Evolutionary conservation across 1,284 basidiomycete species (phyloP).

Genomic region (Inonotus hispidus): DNA sequence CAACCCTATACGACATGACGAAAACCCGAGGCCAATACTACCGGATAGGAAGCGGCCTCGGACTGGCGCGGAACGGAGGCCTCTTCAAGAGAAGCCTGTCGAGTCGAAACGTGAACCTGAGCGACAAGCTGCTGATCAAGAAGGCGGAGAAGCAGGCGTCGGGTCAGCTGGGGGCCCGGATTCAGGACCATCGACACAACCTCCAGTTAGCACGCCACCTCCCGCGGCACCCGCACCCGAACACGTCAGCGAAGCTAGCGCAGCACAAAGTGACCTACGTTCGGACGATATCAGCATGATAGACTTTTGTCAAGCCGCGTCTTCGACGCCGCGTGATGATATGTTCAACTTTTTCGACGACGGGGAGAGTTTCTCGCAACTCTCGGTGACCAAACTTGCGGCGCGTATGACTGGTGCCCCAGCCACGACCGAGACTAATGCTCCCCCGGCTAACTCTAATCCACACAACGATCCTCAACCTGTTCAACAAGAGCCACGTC

Average conservation of each 20-base stretch:
- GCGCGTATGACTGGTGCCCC: neutral
- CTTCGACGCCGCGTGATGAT: conserved; percentile 14
- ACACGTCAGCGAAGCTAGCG: conserved; percentile 38
- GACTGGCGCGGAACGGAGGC: conserved; percentile 20
- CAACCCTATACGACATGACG: conserved; percentile 33
- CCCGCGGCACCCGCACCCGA: conserved; percentile 47
- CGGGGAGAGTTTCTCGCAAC: conserved; percentile 12
- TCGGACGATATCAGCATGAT: conserved; percentile 9
- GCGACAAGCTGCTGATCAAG: neutral
- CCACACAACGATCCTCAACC: neutral
- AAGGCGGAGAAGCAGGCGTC: conserved; percentile 1
- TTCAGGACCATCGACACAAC: conserved; percentile 9
- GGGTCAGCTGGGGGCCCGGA: conserved; percentile 7
- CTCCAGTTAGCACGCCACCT: conserved; percentile 32
- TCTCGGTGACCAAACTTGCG: conserved; percentile 8
- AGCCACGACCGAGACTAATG: neutral
- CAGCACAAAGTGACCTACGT: conserved; percentile 23
- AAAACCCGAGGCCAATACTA: conserved; percentile 30
- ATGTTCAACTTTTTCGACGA: conserved; percentile 11
- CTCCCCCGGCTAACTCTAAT: no score
- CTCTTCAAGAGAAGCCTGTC: conserved; percentile 16
- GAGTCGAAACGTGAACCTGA: neutral
- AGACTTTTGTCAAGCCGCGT: conserved; percentile 22
- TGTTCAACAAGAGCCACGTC: neutral
- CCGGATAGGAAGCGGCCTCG: conserved; percentile 51